Percentiles rank a stretch among this genome's conserved stretches.
These are phyloP conservation scores for Hibiscus trionum DNA, from an alignment of 345 rosid species.

Conservation along the genomic window DNA sequence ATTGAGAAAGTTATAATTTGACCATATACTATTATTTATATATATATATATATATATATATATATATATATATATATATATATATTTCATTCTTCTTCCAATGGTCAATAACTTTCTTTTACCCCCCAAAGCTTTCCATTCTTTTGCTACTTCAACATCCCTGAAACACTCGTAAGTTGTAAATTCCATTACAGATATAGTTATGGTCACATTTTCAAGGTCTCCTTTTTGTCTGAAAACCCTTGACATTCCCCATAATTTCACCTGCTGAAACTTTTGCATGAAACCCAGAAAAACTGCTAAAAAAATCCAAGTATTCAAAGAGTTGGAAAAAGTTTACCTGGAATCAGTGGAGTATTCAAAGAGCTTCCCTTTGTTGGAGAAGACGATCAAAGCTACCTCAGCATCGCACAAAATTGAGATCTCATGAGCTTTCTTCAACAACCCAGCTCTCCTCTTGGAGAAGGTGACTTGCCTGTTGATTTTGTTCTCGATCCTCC, in stretches of 20 bases:
- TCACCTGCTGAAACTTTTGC: background rate
- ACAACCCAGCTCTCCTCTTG: conserved; percentile 60
- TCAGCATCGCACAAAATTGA: conserved; percentile 73
- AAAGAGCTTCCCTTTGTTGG: conserved; percentile 69
- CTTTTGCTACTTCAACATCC: background rate
- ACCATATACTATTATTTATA: background rate
- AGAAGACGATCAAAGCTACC: conserved; percentile 69
- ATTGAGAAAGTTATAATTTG: conserved; percentile 3
- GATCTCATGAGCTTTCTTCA: conserved; percentile 87
- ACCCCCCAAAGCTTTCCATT: background rate
- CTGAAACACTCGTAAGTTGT: background rate
- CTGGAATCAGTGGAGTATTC: conserved; percentile 63
- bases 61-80: background rate
- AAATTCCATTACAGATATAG: background rate
- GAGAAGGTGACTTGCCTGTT: conserved; percentile 74
- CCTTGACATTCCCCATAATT: background rate
- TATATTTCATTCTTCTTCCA: background rate
- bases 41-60: background rate
- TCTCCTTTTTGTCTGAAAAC: background rate
- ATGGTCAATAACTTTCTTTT: conserved; percentile 3
- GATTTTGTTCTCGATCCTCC: conserved; percentile 80
- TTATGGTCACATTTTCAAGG: background rate
- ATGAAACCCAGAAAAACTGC: background rate
- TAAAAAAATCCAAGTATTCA: background rate
- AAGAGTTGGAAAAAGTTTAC: conserved; percentile 17